phyloP scores from a whole-genome alignment of 2,329 filamentous ascomycete species.

The Emmonsia crescens region DNA sequence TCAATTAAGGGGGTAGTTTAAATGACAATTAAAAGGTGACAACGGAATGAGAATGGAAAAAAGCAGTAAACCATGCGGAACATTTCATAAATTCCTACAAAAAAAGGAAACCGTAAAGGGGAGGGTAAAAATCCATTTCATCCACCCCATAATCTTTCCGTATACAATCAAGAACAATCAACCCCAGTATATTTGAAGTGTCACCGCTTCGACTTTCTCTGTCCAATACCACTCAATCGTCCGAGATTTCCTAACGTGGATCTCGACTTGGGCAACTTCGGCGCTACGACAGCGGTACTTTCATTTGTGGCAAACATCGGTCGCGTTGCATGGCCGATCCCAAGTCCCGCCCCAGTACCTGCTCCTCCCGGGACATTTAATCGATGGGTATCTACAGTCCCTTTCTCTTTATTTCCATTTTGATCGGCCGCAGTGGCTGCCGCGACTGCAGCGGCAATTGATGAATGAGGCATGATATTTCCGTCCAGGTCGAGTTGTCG shows the following conservation, averaged over 20 bases:
- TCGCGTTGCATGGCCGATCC: neutral
- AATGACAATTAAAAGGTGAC: too few species aligned
- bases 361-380: slow-evolving; percentile 22
- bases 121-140: neutral
- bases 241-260: slow-evolving; percentile 59
- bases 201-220: slow-evolving; percentile 43
- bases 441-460: slow-evolving; percentile 23
- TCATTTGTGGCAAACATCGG: slow-evolving; percentile 12
- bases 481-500: slow-evolving; percentile 41
- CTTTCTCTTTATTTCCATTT: slow-evolving; percentile 21
- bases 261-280: slow-evolving; percentile 42
- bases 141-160: neutral
- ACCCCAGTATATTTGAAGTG: neutral
- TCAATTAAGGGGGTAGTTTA: neutral
- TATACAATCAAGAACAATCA: neutral
- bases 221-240: slow-evolving; percentile 58
- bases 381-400: neutral
- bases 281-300: slow-evolving; percentile 18
- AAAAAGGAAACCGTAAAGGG: neutral
- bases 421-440: slow-evolving; percentile 20
- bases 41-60: neutral
- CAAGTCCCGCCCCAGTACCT: slow-evolving; percentile 15
- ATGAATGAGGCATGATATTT: slow-evolving; percentile 28
- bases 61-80: neutral
- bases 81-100: neutral